Evolutionary conservation across 768 basidiomycete species (phyloP), one percentile per base, ranked within the genome.

Genomic region (Amanita pallidorosea): DNA sequence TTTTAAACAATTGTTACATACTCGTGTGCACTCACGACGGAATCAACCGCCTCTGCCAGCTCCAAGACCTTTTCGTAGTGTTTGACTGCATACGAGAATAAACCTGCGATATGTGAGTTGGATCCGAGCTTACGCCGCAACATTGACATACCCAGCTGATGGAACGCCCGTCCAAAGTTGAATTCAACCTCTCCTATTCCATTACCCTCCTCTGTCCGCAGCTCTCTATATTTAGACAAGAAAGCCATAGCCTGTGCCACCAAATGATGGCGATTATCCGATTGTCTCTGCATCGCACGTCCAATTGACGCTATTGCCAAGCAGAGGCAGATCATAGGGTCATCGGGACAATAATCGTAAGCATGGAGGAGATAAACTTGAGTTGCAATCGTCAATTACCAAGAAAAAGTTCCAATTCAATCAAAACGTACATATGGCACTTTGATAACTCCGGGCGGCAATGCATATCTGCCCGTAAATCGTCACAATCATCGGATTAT

Each of bases 121-220:
- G 29, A 45, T 33, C 35, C 46, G 31, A 23, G 35, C 11, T 38
- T 4, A 34, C 13, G 9, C 11, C 31, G 18, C 36, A 46, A 47
- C 4, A n/a, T 15, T 35, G 13, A 23, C 42, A 15, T 54, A 91
- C 92, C 88, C n/a, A 96, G 71, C 53, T 93, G 88, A 61, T 98
- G 95, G 62, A 96, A 98, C 1, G 82, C 79, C 42, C 95, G 74
- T 0, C 85, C 95, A 60, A 94, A 88, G 64, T 99, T 99, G 63
- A 79, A 97, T 52, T 99, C 90, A 3, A 95, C 83, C 64, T 98
- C 94, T 25, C 80, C 76, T 20, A 75, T 56, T 2, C 69, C 71
- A 2, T 70, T 63, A 2, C 65, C 63, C 44, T 69, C 68, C 2
- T 57, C 65, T 38, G 69, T 70, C 12, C 85, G 74, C 2, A 86